Base-by-base conservation (phyloP, 768 basidiomycete genomes). In the Russula earlei region DNA sequence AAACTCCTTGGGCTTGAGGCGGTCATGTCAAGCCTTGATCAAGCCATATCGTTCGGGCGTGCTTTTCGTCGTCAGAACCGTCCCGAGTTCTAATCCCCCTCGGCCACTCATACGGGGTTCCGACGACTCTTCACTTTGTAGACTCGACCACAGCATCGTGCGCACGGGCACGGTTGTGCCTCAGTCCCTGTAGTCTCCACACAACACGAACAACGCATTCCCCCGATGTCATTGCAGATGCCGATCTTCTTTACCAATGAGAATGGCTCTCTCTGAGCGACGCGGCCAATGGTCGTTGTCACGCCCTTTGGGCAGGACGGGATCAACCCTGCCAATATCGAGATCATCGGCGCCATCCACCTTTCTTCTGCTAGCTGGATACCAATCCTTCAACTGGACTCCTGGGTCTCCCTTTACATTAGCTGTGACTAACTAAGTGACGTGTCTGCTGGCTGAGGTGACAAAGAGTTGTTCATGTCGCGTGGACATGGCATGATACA, bases 341-440 rank as follows among this genome's bases (percentile, higher is more conserved):
- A n/a, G 20, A 24, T 59, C 12, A 56, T 59, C 25, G 58, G 58
- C 3, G 55, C 45, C 11, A 36, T 59, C 3, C 55, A 59, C 11
- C 55, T 56, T 22, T 59, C 58, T 3, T 43, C 49, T 5, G 58
- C 55, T 20, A 49, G 55, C 9, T 59, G 58, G 58, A 59, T 57
- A 55, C 58, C 58, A 12, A 59, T 59, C 24, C 45, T 59, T 33
- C 57, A 58, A 34, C 47, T 54, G 4, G 14, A 36, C 34, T n/a
- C n/a, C n/a, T n/a, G n/a, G n/a, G n/a, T n/a, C n/a, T n/a, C n/a
- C n/a, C n/a, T n/a, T n/a, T n/a, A n/a, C n/a, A n/a, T n/a, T n/a
- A n/a, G n/a, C n/a, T n/a, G n/a, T n/a, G n/a, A n/a, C n/a, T n/a
- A n/a, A n/a, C n/a, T n/a, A n/a, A n/a, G n/a, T n/a, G n/a, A n/a